Evolutionary conservation across 2,329 filamentous ascomycete genomes (phyloP).

Genomic region (Aplosporella prunicola): DNA sequence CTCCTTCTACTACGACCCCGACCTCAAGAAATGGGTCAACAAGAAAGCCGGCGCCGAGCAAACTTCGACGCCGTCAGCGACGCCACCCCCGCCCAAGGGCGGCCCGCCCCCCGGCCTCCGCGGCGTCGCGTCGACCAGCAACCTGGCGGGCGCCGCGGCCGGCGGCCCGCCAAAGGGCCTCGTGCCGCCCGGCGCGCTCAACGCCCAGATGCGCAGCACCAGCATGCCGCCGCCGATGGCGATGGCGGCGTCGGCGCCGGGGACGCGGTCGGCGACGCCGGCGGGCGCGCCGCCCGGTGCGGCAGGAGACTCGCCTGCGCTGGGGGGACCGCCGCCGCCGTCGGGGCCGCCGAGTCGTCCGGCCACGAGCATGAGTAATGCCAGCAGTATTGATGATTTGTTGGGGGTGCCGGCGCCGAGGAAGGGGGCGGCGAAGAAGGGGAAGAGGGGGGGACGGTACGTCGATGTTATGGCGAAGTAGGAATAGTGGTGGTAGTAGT

Average conservation of each 20-base stretch:
- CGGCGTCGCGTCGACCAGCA: slow-evolving; percentile 41
- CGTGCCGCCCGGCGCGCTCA: neutral
- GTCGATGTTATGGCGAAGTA: slow-evolving; percentile 79
- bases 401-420: slow-evolving; percentile 64
- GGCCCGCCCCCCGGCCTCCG: slow-evolving; percentile 41
- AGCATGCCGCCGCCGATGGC: slow-evolving; percentile 28
- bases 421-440: slow-evolving; percentile 52
- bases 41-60: slow-evolving; percentile 71
- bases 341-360: slow-evolving; percentile 39
- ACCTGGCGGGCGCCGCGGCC: slow-evolving; percentile 14
- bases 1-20: slow-evolving; percentile 86
- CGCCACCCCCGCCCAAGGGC: slow-evolving; percentile 71
- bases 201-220: slow-evolving; percentile 16
- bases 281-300: neutral
- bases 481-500: neutral
- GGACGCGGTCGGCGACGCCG: slow-evolving; percentile 19
- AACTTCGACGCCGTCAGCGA: slow-evolving; percentile 45
- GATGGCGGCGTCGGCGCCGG: slow-evolving; percentile 11
- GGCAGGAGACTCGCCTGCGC: slow-evolving; percentile 2
- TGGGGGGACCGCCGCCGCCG: slow-evolving; percentile 14
- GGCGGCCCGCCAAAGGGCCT: neutral
- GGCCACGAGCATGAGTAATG: slow-evolving; percentile 74
- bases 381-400: slow-evolving; percentile 91
- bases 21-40: slow-evolving; percentile 97
- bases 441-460: slow-evolving; percentile 80